Percentiles rank a stretch among this genome's conserved stretches.
Conservation (phyloP, 2,329 filamentous ascomycete species). For the Epichloe sibirici region DNA sequence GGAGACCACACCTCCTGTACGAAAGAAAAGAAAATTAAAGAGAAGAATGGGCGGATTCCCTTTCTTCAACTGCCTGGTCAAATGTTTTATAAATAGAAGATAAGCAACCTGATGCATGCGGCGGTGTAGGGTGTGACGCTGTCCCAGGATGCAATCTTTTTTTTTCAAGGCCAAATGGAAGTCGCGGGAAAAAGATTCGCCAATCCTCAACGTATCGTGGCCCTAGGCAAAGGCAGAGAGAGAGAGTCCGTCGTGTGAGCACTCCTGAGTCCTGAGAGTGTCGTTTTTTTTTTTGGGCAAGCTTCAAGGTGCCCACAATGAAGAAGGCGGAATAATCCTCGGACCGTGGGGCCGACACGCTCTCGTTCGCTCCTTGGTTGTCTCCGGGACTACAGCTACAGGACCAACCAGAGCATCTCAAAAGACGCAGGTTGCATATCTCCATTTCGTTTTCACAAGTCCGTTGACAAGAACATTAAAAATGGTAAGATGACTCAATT, state of each 20-base stretch:
- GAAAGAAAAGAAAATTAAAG: not conserved
- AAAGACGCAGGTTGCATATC: conserved; percentile 20
- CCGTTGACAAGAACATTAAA: conserved; percentile 32
- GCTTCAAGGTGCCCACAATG: not conserved
- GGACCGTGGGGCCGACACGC: not conserved
- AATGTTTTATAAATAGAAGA: no score
- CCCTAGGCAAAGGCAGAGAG: not conserved
- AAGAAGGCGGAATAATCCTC: conserved; percentile 1
- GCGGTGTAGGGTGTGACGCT: not conserved
- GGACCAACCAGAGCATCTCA: conserved; percentile 1
- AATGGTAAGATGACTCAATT: conserved; percentile 36
- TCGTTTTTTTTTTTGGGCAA: not conserved
- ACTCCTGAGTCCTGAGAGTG: not conserved
- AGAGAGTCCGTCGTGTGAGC: conserved; percentile 8
- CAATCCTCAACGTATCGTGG: not conserved
- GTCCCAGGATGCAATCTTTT: not conserved
- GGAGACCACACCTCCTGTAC: not conserved
- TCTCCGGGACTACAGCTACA: not conserved
- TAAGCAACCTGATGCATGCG: not conserved
- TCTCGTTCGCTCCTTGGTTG: not conserved
- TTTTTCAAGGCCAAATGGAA: not conserved
- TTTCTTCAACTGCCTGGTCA: not conserved
- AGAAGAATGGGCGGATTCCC: not conserved
- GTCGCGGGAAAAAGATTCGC: not conserved
- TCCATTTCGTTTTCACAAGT: conserved; percentile 9